Evolutionary conservation across 2,329 filamentous ascomycete species (phyloP), one percentile per base, ranked within the genome.

Genomic region (Helotiales sp.): DNA sequence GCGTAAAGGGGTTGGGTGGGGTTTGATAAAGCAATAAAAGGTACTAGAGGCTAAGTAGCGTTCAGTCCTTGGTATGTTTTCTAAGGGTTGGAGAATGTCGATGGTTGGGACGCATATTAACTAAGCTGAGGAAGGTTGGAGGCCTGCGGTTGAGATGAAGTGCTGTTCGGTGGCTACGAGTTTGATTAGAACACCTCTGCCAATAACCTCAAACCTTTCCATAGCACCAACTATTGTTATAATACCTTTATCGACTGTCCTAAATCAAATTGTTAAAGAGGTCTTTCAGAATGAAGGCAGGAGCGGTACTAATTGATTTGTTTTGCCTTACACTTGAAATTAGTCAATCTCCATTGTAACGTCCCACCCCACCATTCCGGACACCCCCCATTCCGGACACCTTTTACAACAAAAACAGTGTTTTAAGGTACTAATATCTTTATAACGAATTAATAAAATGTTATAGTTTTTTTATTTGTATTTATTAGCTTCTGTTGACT

Each of bases 151-250:
- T 69, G 66, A 62, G 32, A 66, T 60, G 50, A 60, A 52, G 63
- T 13, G 17, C 61, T 34, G 34, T 43, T 59, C 15, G 43, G 34
- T 58, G 63, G 66, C 37, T 69, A 34, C 34, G 63, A 62, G 34
- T 40, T 40, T 15, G 34, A 13, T 15, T 40, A 70, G 28, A 62
- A 69, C 61, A 55, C 61, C 40, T 66, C 50, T 69, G 61, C 63
- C 61, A 69, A 70, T 52, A 63, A 65, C 61, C 59, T 69, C 49
- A 30, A 70, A 69, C 45, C 66, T 70, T 47, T 66, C 62, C 17
- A 70, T 66, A 64, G 28, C 66, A 58, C 40, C 37, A 45, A 34
- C 20, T 37, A 70, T 70, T 62, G 4, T 64, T 64, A 34, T 32
- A n/a, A 68, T 47, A 54, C 50, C 32, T 34, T 61, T 22, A 30